Evolutionary conservation across 2,329 filamentous ascomycete species (phyloP).

Genomic region (Myriosclerotinia duriaeana): DNA sequence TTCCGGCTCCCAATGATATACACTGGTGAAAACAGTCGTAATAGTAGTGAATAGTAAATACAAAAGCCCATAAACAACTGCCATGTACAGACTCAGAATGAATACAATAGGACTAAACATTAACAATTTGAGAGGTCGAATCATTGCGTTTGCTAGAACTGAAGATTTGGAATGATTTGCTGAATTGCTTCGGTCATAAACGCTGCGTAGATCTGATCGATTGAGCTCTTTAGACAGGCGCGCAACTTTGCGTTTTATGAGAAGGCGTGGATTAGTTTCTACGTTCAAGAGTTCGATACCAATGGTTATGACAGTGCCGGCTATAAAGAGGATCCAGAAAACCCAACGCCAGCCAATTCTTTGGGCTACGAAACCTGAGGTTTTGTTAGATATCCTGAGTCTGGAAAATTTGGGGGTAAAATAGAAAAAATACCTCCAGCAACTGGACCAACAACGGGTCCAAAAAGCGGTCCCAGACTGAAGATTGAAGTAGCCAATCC

Average conservation of each 20-base stretch:
- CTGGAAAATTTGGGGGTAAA: neutral
- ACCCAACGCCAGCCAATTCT: constrained; percentile 43
- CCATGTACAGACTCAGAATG: constrained; percentile 51
- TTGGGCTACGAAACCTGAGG: constrained; percentile 40
- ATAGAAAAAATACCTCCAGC: constrained; percentile 33
- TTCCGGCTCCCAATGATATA: constrained; percentile 46
- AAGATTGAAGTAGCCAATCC: constrained; percentile 31
- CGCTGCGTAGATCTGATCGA: constrained; percentile 46
- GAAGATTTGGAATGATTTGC: constrained; percentile 33
- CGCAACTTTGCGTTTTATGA: constrained; percentile 51
- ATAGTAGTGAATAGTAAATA: constrained; percentile 52
- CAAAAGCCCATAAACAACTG: constrained; percentile 53
- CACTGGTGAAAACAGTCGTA: constrained; percentile 49
- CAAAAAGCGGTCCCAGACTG: constrained; percentile 37
- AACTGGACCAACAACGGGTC: constrained; percentile 40
- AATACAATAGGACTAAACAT: constrained; percentile 43
- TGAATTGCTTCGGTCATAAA: constrained; percentile 44
- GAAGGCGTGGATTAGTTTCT: constrained; percentile 52
- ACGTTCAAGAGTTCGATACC: constrained; percentile 44
- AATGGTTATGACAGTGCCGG: constrained; percentile 41
- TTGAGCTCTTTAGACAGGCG: constrained; percentile 48
- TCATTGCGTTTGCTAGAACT: constrained; percentile 45
- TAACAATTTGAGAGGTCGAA: constrained; percentile 51
- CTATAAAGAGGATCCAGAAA: constrained; percentile 26
- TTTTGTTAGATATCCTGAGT: neutral